A percentile compares a stretch with the other conserved stretches of the same genome.
These are phyloP conservation scores for Plantago ovata DNA, from an alignment of 257 asterid species.

Conservation along the genomic window DNA sequence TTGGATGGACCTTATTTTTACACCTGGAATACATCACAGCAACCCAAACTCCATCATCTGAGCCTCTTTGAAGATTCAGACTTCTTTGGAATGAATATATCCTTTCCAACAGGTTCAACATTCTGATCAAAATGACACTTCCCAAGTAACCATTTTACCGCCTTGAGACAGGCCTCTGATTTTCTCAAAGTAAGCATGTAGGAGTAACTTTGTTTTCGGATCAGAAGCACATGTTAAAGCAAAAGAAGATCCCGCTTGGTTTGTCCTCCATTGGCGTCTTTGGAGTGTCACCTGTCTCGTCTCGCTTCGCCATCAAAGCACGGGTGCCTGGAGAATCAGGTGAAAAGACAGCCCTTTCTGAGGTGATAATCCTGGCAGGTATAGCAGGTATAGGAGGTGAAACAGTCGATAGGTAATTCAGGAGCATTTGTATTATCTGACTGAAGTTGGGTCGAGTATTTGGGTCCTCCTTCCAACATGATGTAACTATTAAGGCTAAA, in stretches of 20 bases:
- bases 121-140: background rate
- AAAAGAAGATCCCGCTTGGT: conserved; percentile 56
- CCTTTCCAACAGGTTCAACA: background rate
- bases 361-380: conserved; percentile 54
- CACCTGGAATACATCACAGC: conserved; percentile 24
- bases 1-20: conserved; percentile 28
- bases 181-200: background rate
- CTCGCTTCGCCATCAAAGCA: conserved; percentile 72
- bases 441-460: conserved; percentile 78
- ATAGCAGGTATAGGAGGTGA: conserved; percentile 53
- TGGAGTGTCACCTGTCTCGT: conserved; percentile 45
- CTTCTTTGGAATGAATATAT: background rate
- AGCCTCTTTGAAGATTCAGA: background rate
- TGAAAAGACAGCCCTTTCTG: conserved; percentile 59
- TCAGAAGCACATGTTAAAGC: conserved; percentile 56
- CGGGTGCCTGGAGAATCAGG: conserved; percentile 97
- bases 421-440: conserved; percentile 90
- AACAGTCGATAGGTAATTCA: conserved; percentile 58
- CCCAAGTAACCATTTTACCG: background rate
- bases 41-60: conserved; percentile 18
- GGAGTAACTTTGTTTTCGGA: background rate
- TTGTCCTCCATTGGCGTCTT: conserved; percentile 45
- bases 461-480: conserved; percentile 95
- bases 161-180: background rate
- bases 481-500: conserved; percentile 76